Evolutionary conservation across 2,329 filamentous ascomycete species (phyloP), one percentile per base, ranked within the genome.

Genomic region (Macrophomina phaseolina): DNA sequence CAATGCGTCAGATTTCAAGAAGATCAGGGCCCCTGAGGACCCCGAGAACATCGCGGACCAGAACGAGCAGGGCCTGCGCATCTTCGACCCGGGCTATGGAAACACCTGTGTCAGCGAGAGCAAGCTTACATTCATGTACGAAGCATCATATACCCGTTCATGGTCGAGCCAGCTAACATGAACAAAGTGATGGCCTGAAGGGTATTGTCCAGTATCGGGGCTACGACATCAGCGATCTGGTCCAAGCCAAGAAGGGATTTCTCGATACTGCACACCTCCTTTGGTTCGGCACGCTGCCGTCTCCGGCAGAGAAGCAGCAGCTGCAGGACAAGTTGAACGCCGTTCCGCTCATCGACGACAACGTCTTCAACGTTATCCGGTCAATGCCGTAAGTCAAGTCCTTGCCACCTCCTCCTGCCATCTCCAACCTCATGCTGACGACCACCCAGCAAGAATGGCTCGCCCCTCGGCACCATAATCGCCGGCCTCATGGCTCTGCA

Each of bases 131-230:
- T 75, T 74, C 64, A 74, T 74, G 77, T 79, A 69, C 28, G 71
- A 14, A 16, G 36, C 23, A 4, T 30, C 8, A 14, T n/a, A 1
- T 0, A 48, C 12, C 46, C 16, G 1, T 0, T 5, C 8, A 1
- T 23, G 23, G 23, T 23, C 3, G 23, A 23, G 23, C 23, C 23
- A 23, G 23, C 23, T 23, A 3, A 23, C 23, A 23, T 23, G 23
- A 23, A 23, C 3, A 23, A 16, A 80, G 74, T 73, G 84, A 85
- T 71, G 84, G 84, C 42, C 79, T 78, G 67, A 81, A 84, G 28
- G 84, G 84, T 42, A 82, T 84, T 52, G 76, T 86, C 40, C 81
- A 83, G 48, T 86, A 85, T 71, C 81, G 84, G 8, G 83, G 83
- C 48, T 84, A 85, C 71, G 81, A 82, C 7, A 84, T 85, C 67